A percentile compares a stretch with the other conserved stretches of the same genome.
Evolutionary conservation across 176 grass and related monocot species (phyloP).

Genomic region (Triticum aestivum): IWGSC_CS_RefSeq_v2.1 NC_057813.1:155765801-155766300

Average conservation of each 20-base stretch:
- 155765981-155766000: not conserved
- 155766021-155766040: not conserved
- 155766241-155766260: slow-evolving; percentile 19
- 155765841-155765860: not conserved
- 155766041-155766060: not conserved
- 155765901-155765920: not conserved
- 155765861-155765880: not conserved
- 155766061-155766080: not conserved
- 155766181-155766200: not conserved
- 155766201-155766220: not conserved
- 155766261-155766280: slow-evolving; percentile 7
- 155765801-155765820: not conserved
- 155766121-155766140: not conserved
- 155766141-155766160: not conserved
- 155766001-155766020: not conserved
- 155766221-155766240: not conserved
- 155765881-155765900: not conserved
- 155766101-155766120: not conserved
- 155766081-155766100: not conserved
- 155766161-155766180: not conserved
- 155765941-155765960: not conserved
- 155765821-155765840: not conserved
- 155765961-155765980: not conserved
- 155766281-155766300: slow-evolving; percentile 21
- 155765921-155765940: not conserved